Evolutionary conservation across 2,329 filamentous ascomycete species (phyloP), one percentile per base, ranked within the genome.

Genomic region (Cephalotrichum gorgonifer): DNA sequence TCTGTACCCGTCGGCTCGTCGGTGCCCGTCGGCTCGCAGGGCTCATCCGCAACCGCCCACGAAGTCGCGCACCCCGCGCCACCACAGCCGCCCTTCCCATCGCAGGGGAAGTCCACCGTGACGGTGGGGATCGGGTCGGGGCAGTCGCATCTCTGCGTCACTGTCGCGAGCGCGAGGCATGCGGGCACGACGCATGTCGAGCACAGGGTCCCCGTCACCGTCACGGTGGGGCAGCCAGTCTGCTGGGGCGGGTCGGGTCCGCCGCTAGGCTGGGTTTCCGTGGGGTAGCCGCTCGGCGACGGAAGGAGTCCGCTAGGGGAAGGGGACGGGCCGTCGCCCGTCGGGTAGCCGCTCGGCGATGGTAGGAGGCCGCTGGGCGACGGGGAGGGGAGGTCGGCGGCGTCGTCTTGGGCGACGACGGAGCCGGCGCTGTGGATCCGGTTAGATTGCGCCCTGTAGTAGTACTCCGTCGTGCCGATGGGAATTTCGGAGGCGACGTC

Each of bases 171-270:
- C 25, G 28, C 49, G 38, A 67, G 50, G 51, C 65, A 68, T 3
- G 54, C 54, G 11, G 53, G 54, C n/a, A 60, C 49, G 6, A 55
- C 12, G 52, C 65, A 68, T 5, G 62, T 65, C 17, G 57, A 54
- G 55, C 65, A 68, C 39, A 62, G 48, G 17, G 60, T 53, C 12
- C 55, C 54, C 0, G 62, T 65, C 28, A 56, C 53, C 11, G 61
- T 65, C 14, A 65, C 56, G 22, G 63, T 66, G 31, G 65, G 65
- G 41, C 65, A 68, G 6, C 47, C 47, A 6, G 47, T 49, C 42
- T 44, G 39, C 7, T 27, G 23, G 25, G 47, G 47, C 11, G 30
- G 41, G 8, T 17, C n/a, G n/a, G 45, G 45, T 15, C 17, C n/a
- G 30, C 30, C 30, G 30, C 30, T 33, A 15, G n/a, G n/a, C n/a